Percentiles rank a stretch among this genome's conserved stretches.
Evolutionary conservation across 2,329 filamentous ascomycete genomes (phyloP).

Genomic region (Alternaria triticina): DNA sequence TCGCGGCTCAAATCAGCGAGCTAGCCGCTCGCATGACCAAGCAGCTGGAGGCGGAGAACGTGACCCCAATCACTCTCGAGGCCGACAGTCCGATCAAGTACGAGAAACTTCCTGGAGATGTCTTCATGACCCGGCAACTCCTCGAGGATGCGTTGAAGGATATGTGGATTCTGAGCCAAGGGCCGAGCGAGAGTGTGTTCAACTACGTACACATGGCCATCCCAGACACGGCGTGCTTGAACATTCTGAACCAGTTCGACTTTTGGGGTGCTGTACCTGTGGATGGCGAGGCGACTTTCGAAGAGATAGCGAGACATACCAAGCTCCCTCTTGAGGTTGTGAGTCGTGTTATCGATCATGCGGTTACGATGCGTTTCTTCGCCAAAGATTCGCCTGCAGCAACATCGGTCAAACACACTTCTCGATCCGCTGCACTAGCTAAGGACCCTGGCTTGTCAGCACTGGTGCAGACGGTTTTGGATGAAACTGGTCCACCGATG

Average conservation of each 20-base stretch:
- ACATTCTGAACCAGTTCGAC: constrained; percentile 60
- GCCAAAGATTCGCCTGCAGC: constrained; percentile 20
- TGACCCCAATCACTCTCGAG: constrained; percentile 52
- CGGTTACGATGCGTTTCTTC: constrained; percentile 47
- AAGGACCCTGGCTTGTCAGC: constrained; percentile 31
- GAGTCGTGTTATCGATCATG: constrained; percentile 43
- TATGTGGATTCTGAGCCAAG: constrained; percentile 56
- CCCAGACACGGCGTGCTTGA: constrained; percentile 54
- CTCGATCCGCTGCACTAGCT: constrained; percentile 38
- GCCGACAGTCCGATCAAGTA: constrained; percentile 54
- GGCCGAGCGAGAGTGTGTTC: constrained; percentile 59
- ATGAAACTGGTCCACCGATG: constrained; percentile 37
- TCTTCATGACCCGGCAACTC: constrained; percentile 54
- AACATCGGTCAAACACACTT: constrained; percentile 32
- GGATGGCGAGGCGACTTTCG: constrained; percentile 51
- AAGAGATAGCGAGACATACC: constrained; percentile 36
- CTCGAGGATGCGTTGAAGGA: constrained; percentile 57
- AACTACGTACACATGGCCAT: constrained; percentile 46
- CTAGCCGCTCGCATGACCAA: constrained; percentile 53
- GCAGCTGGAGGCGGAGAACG: constrained; percentile 52
- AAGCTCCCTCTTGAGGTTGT: constrained; percentile 37
- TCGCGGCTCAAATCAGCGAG: constrained; percentile 56
- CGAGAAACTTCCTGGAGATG: constrained; percentile 50
- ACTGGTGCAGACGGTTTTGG: constrained; percentile 33
- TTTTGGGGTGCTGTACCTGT: constrained; percentile 61